A percentile compares a stretch with the other conserved stretches of the same genome.
Conservation (phyloP, 345 rosid genomes). For the Eucalyptus urophylla region DNA sequence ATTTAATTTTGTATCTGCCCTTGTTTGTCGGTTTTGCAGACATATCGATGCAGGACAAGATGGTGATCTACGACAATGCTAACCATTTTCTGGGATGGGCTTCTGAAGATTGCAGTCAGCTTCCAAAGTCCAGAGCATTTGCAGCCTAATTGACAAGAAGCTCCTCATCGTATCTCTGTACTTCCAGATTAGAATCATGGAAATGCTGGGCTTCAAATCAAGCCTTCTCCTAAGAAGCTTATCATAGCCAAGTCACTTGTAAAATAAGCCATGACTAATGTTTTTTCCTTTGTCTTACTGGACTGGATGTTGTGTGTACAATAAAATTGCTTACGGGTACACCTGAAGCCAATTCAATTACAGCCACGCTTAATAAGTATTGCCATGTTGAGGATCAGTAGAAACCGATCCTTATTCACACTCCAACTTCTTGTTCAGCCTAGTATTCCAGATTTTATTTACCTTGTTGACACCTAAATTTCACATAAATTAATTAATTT, state of each 20-base stretch:
- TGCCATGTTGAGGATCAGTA: neutral
- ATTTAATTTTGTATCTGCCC: neutral
- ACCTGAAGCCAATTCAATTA: neutral
- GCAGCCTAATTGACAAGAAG: neutral
- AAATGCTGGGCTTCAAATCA: neutral
- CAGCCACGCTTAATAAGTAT: neutral
- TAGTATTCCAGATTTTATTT: neutral
- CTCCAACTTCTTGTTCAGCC: neutral
- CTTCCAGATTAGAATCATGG: neutral
- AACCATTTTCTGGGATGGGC: constrained; percentile 75
- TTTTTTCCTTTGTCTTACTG: neutral
- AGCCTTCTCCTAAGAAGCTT: neutral
- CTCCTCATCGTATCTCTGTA: neutral
- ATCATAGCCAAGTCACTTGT: neutral
- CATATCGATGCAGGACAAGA: constrained; percentile 80
- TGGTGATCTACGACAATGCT: constrained; percentile 77
- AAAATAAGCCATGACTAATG: neutral
- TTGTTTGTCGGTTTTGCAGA: constrained; percentile 21
- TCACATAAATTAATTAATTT: no score
- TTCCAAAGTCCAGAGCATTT: neutral
- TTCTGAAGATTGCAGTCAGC: neutral
- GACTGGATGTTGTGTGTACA: neutral
- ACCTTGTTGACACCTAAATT: neutral
- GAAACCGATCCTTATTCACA: no score
- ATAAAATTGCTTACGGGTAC: neutral